A percentile compares a stretch with the other conserved stretches of the same genome.
Evolutionary conservation across 2,329 filamentous ascomycete genomes (phyloP).

Genomic region (Penicillium sp.): DNA sequence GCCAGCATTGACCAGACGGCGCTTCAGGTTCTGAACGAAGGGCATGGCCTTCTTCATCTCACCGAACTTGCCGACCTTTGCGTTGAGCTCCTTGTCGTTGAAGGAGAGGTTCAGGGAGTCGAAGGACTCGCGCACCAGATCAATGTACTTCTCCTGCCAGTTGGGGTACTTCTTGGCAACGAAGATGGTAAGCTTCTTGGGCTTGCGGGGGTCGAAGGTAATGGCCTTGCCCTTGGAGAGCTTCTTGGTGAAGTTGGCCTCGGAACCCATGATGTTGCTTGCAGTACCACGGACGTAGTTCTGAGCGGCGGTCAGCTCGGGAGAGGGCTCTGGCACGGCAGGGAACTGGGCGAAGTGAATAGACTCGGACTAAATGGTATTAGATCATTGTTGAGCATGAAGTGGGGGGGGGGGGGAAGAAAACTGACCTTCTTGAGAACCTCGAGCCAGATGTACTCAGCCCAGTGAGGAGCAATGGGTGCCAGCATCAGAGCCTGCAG

Average conservation of each 20-base stretch:
- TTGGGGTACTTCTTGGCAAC: constrained; percentile 68
- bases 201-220: constrained; percentile 78
- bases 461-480: constrained; percentile 84
- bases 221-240: constrained; percentile 84
- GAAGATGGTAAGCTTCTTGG: constrained; percentile 85
- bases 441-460: constrained; percentile 89
- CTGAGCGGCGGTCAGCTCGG: constrained; percentile 64
- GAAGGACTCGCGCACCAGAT: constrained; percentile 65
- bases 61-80: constrained; percentile 68
- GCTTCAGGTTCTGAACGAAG: constrained; percentile 82
- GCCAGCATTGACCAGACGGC: constrained; percentile 60
- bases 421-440: constrained; percentile 59
- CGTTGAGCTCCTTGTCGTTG: constrained; percentile 73
- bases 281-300: constrained; percentile 69
- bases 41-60: constrained; percentile 95
- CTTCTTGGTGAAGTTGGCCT: constrained; percentile 67
- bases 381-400: constrained; percentile 1
- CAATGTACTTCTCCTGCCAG: constrained; percentile 88
- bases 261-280: constrained; percentile 75
- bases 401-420: neutral
- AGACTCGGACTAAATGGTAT: constrained; percentile 47
- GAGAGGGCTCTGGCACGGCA: constrained; percentile 55
- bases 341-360: constrained; percentile 76
- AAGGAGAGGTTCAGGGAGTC: constrained; percentile 52
- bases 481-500: constrained; percentile 74